These are phyloP conservation scores for Meira nashicola DNA, from an alignment of 1,284 basidiomycete genomes.

Conservation along the genomic window DNA sequence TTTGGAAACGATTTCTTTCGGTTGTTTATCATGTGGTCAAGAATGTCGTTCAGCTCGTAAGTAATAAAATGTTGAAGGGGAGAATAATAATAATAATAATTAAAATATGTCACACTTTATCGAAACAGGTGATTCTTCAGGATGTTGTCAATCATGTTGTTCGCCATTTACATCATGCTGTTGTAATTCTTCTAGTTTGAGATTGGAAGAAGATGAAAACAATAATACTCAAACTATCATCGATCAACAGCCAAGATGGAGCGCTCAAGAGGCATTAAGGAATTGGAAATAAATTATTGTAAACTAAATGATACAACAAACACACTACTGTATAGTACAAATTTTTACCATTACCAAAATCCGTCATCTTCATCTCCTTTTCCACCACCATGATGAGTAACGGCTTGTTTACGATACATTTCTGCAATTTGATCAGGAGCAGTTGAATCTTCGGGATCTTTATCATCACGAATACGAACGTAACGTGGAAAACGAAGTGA, in stretches of 20 bases:
- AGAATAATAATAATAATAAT: no score
- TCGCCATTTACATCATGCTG: no score
- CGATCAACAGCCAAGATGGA: slow-evolving; percentile 1
- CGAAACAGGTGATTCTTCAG: no score
- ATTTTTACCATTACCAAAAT: slow-evolving; percentile 66
- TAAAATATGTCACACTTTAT: no score
- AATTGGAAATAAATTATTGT: background rate
- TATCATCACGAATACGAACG: slow-evolving; percentile 83
- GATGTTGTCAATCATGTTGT: no score
- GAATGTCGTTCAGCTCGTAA: no score
- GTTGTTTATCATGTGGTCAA: background rate
- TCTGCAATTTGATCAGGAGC: slow-evolving; percentile 89
- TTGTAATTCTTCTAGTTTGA: no score
- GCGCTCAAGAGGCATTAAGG: slow-evolving; percentile 2
- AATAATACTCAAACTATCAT: background rate
- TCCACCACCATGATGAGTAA: slow-evolving; percentile 62
- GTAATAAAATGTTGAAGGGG: no score
- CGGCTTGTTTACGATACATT: slow-evolving; percentile 85
- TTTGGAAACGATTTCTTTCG: background rate
- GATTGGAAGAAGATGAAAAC: background rate
- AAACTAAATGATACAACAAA: background rate
- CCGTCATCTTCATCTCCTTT: slow-evolving; percentile 70
- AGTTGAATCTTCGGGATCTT: slow-evolving; percentile 83
- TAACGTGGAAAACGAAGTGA: slow-evolving; percentile 94
- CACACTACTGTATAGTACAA: background rate